Conservation (phyloP, 768 basidiomycete genomes). For the Rhizopogon salebrosus region DNA sequence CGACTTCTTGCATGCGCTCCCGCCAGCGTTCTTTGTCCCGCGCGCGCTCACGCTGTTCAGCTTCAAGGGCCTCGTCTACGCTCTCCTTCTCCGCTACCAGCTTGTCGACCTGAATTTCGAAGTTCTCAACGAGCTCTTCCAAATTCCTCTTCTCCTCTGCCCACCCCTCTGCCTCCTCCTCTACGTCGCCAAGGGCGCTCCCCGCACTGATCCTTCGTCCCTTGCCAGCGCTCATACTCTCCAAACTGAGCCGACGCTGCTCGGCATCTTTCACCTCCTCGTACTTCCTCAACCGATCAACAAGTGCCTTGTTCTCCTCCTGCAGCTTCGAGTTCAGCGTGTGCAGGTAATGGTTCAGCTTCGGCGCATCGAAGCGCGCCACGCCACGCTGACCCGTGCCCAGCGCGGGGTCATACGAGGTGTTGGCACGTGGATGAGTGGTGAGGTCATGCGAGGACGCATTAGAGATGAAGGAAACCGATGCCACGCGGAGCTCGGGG, state of each 20-base stretch:
- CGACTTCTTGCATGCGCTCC: slow-evolving; percentile 65
- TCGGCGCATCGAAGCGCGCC: slow-evolving; percentile 77
- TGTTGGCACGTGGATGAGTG: slow-evolving; percentile 71
- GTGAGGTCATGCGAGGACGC: slow-evolving; percentile 88
- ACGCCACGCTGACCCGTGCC: slow-evolving; percentile 66
- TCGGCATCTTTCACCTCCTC: slow-evolving; percentile 41
- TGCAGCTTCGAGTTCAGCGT: slow-evolving; percentile 77
- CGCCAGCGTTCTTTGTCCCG: slow-evolving; percentile 69
- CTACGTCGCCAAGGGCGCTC: slow-evolving; percentile 51
- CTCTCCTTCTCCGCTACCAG: slow-evolving; percentile 41
- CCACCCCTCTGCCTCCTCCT: slow-evolving; percentile 70
- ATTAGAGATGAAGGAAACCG: slow-evolving; percentile 72
- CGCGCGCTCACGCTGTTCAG: slow-evolving; percentile 52
- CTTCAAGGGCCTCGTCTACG: slow-evolving; percentile 41
- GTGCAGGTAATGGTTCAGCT: slow-evolving; percentile 83
- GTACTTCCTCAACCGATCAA: slow-evolving; percentile 45
- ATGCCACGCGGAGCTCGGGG: slow-evolving; percentile 36
- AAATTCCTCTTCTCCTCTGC: slow-evolving; percentile 62
- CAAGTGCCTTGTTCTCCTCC: slow-evolving; percentile 75
- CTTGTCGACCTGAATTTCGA: slow-evolving; percentile 31
- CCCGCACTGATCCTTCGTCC: slow-evolving; percentile 50
- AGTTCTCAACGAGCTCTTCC: slow-evolving; percentile 39
- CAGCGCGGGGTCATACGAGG: slow-evolving; percentile 82
- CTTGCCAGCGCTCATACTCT: slow-evolving; percentile 21
- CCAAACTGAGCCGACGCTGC: slow-evolving; percentile 18